Percentiles rank a stretch among this genome's conserved stretches.
These are phyloP conservation scores for Colletotrichum siamense DNA, from an alignment of 2,329 filamentous ascomycete species.

Conservation along the genomic window DNA sequence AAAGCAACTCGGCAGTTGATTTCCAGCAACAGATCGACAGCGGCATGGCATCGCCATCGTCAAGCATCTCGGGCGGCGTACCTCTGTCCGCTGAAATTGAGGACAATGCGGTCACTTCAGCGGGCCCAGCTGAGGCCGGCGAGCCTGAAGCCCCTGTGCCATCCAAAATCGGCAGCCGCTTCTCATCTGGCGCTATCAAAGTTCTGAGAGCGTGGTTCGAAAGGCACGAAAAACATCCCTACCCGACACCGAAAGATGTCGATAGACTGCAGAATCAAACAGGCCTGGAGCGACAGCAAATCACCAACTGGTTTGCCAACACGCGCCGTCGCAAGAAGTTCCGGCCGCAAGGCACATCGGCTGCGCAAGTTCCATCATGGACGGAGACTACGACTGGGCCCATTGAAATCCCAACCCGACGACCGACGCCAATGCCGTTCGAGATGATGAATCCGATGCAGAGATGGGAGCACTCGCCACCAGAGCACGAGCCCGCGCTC, in stretches of 20 bases:
- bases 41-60: background rate
- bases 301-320: constrained; percentile 76
- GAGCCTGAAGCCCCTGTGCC: background rate
- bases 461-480: constrained; percentile 25
- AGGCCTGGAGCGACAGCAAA: constrained; percentile 65
- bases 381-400: constrained; percentile 35
- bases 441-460: constrained; percentile 21
- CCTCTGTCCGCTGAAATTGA: background rate
- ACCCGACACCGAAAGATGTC: constrained; percentile 70
- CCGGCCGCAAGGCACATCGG: constrained; percentile 51
- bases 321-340: constrained; percentile 68
- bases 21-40: background rate
- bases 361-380: constrained; percentile 53
- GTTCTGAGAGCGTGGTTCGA: constrained; percentile 69
- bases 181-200: constrained; percentile 35
- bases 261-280: constrained; percentile 63
- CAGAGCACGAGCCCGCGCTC: constrained; percentile 27
- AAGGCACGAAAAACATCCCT: constrained; percentile 66
- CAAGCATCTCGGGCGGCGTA: background rate
- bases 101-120: too few species aligned
- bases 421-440: constrained; percentile 40
- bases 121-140: background rate
- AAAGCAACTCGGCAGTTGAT: background rate
- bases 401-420: constrained; percentile 60
- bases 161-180: background rate